A percentile compares a stretch with the other conserved stretches of the same genome.
Evolutionary conservation across 192 early-diverging fungal species (phyloP).

Genomic region (Coemansia sp.): DNA sequence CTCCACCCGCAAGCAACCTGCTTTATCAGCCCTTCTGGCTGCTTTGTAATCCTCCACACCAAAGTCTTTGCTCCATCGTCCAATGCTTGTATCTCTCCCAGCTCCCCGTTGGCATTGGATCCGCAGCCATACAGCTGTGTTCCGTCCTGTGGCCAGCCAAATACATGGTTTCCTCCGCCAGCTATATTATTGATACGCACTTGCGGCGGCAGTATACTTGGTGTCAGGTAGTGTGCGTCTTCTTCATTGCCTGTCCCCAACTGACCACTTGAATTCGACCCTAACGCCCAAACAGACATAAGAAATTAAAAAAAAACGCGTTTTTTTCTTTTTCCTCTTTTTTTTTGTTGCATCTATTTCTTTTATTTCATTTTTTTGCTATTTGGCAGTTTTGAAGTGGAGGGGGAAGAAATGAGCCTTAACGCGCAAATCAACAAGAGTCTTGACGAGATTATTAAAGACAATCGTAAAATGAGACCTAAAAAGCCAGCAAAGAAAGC

Average conservation of each 20-base stretch:
- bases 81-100: background rate
- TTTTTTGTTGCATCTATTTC: background rate
- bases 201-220: slow-evolving; percentile 3
- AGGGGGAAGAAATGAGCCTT: slow-evolving; percentile 14
- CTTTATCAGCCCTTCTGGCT: slow-evolving; percentile 5
- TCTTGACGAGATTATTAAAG: slow-evolving; percentile 43
- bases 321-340: background rate
- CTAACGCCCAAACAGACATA: slow-evolving; percentile 15
- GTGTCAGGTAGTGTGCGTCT: slow-evolving; percentile 20
- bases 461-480: slow-evolving; percentile 10
- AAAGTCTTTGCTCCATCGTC: background rate
- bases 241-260: slow-evolving; percentile 31
- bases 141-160: slow-evolving; percentile 23
- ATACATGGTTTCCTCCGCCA: slow-evolving; percentile 53
- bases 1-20: slow-evolving; percentile 50
- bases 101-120: slow-evolving; percentile 38
- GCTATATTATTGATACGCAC: background rate
- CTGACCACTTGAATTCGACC: slow-evolving; percentile 52
- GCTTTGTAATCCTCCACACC: slow-evolving; percentile 16
- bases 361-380: background rate
- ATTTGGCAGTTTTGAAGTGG: too few species aligned
- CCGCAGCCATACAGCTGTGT: slow-evolving; percentile 24
- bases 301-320: background rate
- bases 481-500: slow-evolving; percentile 13
- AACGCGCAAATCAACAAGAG: slow-evolving; percentile 49